Percentiles rank a stretch among this genome's conserved stretches.
Evolutionary conservation across 1,284 basidiomycete species (phyloP).

Genomic region (Trametes pubescens): DNA sequence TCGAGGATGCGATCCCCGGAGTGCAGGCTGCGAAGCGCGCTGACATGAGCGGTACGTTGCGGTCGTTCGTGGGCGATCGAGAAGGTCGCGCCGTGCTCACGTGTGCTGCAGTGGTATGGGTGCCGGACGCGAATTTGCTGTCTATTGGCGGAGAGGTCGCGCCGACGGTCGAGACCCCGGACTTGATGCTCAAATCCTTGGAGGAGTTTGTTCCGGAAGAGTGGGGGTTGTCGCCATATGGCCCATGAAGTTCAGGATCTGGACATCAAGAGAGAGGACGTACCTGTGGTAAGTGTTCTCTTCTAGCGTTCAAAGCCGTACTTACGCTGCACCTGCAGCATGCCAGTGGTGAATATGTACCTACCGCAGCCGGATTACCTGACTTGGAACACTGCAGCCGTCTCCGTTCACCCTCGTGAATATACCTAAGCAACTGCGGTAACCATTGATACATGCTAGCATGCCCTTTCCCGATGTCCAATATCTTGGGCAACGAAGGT

Average conservation of each 20-base stretch:
- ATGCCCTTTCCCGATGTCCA: no score
- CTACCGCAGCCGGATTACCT: no score
- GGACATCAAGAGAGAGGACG: neutral
- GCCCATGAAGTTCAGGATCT: neutral
- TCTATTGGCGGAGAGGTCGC: conserved; percentile 48
- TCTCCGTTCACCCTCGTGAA: no score
- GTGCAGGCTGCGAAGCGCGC: conserved; percentile 80
- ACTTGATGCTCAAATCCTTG: conserved; percentile 63
- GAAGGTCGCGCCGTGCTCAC: neutral
- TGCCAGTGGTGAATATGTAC: no score
- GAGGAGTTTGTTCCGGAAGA: conserved; percentile 76
- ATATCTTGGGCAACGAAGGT: no score
- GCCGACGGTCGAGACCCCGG: conserved; percentile 53
- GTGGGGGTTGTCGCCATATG: conserved; percentile 79
- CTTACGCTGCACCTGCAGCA: no score
- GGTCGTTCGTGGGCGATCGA: no score
- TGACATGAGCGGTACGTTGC: conserved; percentile 77
- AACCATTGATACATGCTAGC: no score
- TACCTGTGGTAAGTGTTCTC: neutral
- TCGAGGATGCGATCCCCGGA: conserved; percentile 79
- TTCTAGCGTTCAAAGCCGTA: no score
- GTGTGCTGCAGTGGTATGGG: conserved; percentile 69
- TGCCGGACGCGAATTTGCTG: conserved; percentile 73
- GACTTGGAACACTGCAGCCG: no score
- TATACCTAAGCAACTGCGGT: no score